Evolutionary conservation across 2,329 filamentous ascomycete genomes (phyloP).

Genomic region (Talaromyces sp.): DNA sequence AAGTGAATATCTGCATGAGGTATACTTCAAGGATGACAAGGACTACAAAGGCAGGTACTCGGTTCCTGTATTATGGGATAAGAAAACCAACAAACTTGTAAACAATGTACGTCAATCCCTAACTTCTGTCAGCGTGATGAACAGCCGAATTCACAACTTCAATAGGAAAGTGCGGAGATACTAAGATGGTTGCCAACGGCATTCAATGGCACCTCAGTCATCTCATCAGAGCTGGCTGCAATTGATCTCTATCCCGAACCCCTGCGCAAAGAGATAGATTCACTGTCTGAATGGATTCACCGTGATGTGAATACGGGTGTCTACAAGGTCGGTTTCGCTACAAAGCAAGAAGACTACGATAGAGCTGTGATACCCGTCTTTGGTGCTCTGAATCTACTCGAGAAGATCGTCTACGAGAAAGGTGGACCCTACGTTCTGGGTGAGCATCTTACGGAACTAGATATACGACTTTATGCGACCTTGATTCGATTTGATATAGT

Average conservation of each 20-base stretch:
- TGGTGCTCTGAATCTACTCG: conserved; percentile 55
- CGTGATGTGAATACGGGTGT: conserved; percentile 55
- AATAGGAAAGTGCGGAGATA: conserved; percentile 52
- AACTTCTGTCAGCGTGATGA: not conserved
- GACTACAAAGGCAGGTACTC: conserved; percentile 58
- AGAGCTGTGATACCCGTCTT: conserved; percentile 53
- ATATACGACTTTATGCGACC: conserved; percentile 54
- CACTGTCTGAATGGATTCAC: conserved; percentile 51
- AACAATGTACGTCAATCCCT: conserved; percentile 43
- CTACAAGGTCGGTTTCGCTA: conserved; percentile 58
- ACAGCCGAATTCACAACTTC: no score
- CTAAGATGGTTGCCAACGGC: conserved; percentile 54
- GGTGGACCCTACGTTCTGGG: conserved; percentile 56
- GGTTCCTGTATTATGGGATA: conserved; percentile 60
- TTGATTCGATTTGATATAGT: conserved; percentile 57
- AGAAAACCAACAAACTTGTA: conserved; percentile 50
- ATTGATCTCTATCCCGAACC: conserved; percentile 51
- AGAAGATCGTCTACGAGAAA: conserved; percentile 43
- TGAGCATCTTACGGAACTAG: conserved; percentile 53
- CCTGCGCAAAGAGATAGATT: conserved; percentile 49
- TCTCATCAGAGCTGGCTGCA: conserved; percentile 37
- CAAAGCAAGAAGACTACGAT: conserved; percentile 52
- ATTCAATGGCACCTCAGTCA: conserved; percentile 45
- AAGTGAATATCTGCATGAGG: conserved; percentile 54
- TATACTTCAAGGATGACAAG: conserved; percentile 59